Base-by-base conservation (phyloP, 2,329 filamentous ascomycete genomes). In the Cladosporium colombiae region DNA sequence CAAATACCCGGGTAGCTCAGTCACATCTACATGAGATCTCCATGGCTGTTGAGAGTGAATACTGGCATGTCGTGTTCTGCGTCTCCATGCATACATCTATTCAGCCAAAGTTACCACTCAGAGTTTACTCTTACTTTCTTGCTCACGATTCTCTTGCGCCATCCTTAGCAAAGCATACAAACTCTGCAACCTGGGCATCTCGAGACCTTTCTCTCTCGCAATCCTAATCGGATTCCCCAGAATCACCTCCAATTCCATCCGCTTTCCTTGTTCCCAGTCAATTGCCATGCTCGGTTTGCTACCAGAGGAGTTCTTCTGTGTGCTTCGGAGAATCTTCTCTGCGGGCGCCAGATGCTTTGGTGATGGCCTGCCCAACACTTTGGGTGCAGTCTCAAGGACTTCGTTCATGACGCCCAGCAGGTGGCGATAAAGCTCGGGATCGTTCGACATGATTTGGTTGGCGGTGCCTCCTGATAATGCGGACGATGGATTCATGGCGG, bases 241-340 rank as follows among this genome's bases (percentile, higher is more conserved):
- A 49, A 91, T 90, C 40, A 90, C 89, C 77, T 91, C 89, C 60
- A 91, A 75, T 80, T 92, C 89, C 82, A 91, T 83, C 49, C 83
- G 84, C 72, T 86, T 82, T 0, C 87, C 86, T 1, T 81, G 82
- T 75, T 90, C 87, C 88, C 88, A 91, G 73, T 91, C 89, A 16
- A 89, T 77, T 71, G 90, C 79, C 89, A 91, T 91, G 73, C 74
- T 86, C 73, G 78, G 83, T 71, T 85, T 84, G 21, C 86, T 87
- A 0, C 88, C 89, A 74, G 50, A 78, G 37, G 81, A 84, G 70
- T 91, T 91, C 68, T 84, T 81, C 76, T 86, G 84, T 35, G 85
- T 91, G 70, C 86, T 89, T 64, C 79, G 79, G 50, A 91, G 75
- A 31, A 90, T 89, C 71, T 81, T 81, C 40, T 91, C 88, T 1